Base-by-base conservation (phyloP, 1,139 yeast species). In the Saccharomyces pastorianus region DNA sequence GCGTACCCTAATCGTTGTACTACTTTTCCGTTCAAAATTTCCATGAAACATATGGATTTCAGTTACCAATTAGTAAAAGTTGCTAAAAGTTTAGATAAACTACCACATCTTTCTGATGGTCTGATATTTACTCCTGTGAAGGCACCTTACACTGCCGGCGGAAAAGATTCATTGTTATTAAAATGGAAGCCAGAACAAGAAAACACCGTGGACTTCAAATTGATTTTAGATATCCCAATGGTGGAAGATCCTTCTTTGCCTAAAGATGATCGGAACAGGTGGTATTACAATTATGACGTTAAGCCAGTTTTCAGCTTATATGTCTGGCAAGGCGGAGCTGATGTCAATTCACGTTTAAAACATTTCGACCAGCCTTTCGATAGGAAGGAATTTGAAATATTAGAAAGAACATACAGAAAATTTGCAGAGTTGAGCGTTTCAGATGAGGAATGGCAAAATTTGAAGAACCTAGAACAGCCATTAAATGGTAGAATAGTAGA, bases 131-230 rank as follows among this genome's bases (percentile, higher is more conserved):
- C 99, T 1, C 88, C 96, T 62, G 88, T 95, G 38, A 89, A 83
- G 56, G 81, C 95, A 0, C 95, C 96, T 0, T 95, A 95, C 71
- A 78, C 82, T 3, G 82, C 84, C 60, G 98, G 98, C 11, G 66
- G 68, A 13, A 91, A 98, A 0, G 98, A 93, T 68, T 79, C 81
- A 3, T 81, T 85, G 2, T 69, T 87, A 50, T 73, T 95, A 54
- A 95, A 95, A 70, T 95, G 99, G 99, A 95, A 95, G 65, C 98
- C 99, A 0, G 90, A 96, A 8, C 88, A 88, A 57, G 99, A 93
- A 70, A 95, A 95, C 64, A 85, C 97, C 0, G 80, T 95, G 38
- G 99, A 95, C 71, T 93, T 88, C 71, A 84, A 85, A 66, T 69
- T 95, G 57, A 80, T 80, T 42, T 70, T 93, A 51, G 81, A 80